Percentiles rank a stretch among this genome's conserved stretches.
Conservation (phyloP, 805 yeast species). For the Tetrapisispora iriomotensis region DNA sequence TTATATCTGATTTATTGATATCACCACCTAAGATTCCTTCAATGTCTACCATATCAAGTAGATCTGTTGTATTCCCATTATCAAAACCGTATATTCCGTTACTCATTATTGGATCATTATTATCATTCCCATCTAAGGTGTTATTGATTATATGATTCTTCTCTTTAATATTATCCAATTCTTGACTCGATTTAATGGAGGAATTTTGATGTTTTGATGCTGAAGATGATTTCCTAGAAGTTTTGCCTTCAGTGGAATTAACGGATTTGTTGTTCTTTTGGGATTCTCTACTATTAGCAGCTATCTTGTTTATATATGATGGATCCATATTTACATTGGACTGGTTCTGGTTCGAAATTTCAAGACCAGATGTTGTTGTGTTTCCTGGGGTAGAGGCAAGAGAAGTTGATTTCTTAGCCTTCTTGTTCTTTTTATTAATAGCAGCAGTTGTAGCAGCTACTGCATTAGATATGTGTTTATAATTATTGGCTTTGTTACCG, state of each 20-base stretch:
- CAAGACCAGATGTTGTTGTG: slow-evolving; percentile 1
- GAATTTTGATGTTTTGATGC: too few relatives aligned
- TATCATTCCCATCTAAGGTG: too few relatives aligned
- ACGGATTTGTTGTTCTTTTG: background rate
- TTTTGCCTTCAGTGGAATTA: too few relatives aligned
- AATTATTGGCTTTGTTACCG: background rate
- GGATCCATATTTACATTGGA: background rate
- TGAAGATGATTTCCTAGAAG: too few relatives aligned
- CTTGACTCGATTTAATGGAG: too few relatives aligned
- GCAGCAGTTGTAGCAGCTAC: slow-evolving; percentile 6
- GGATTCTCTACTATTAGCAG: background rate
- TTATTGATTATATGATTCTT: too few relatives aligned
- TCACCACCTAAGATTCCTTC: slow-evolving; percentile 3
- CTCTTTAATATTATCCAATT: too few relatives aligned
- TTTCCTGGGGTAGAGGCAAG: slow-evolving; percentile 8
- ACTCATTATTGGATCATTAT: slow-evolving; percentile 5
- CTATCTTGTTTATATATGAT: background rate
- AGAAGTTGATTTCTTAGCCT: slow-evolving; percentile 1
- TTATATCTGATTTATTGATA: background rate
- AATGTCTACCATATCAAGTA: slow-evolving; percentile 3
- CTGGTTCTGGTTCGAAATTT: background rate
- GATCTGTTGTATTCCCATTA: slow-evolving; percentile 2
- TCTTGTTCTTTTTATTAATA: slow-evolving; percentile 4
- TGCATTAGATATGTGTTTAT: slow-evolving; percentile 5
- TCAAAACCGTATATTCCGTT: slow-evolving; percentile 1